Conservation (phyloP, 495 filamentous ascomycete genomes). For the Aspergillus avenaceus region DNA sequence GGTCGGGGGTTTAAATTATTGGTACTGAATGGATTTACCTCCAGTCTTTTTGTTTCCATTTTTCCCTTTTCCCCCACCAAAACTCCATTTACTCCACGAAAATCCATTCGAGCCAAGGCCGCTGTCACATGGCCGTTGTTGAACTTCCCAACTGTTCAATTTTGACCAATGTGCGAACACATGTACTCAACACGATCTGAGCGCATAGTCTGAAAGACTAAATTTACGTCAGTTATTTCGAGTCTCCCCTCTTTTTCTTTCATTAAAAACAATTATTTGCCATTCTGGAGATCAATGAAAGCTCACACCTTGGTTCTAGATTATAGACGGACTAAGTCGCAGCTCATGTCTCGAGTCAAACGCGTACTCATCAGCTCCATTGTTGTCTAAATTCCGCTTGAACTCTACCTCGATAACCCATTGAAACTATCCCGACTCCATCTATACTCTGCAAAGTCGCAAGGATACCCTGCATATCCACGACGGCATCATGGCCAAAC, state of each 20-base stretch:
- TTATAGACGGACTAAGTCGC: neutral
- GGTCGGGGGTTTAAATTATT: too few relatives aligned
- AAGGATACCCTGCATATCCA: neutral
- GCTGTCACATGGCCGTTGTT: conserved; percentile 1
- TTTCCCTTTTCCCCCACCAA: neutral
- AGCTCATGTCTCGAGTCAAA: neutral
- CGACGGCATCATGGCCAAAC: conserved; percentile 13
- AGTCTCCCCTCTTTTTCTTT: neutral
- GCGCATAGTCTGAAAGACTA: neutral
- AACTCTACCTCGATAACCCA: too few relatives aligned
- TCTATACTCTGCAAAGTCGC: too few relatives aligned
- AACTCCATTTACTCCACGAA: neutral
- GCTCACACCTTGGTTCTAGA: neutral
- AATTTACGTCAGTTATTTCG: neutral
- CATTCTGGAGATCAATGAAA: neutral
- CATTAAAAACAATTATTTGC: too few relatives aligned
- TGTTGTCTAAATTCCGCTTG: too few relatives aligned
- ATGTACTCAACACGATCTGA: neutral
- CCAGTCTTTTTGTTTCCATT: too few relatives aligned
- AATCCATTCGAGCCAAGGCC: neutral
- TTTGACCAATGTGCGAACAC: neutral
- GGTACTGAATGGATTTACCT: neutral
- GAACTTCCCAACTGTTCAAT: neutral
- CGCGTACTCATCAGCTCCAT: neutral
- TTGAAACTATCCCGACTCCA: neutral